Percentiles rank a stretch among this genome's conserved stretches.
These are phyloP conservation scores for Leccinum sublutescens DNA, from an alignment of 768 basidiomycete genomes.

Conservation along the genomic window DNA sequence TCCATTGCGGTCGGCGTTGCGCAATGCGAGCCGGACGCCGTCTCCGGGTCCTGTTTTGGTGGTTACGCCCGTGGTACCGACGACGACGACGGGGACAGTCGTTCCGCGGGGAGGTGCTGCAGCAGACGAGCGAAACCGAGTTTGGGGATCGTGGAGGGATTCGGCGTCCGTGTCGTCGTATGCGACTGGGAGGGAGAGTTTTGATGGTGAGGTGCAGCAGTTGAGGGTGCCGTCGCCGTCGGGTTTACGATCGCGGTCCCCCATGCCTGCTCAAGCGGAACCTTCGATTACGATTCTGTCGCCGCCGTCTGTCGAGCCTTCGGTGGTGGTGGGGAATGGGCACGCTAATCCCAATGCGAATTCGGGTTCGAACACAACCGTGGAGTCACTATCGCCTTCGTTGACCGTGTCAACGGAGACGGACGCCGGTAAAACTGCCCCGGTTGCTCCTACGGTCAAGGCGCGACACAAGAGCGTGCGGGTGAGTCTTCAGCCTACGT, in stretches of 20 bases:
- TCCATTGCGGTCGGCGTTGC: conserved; percentile 64
- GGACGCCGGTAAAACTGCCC: neutral
- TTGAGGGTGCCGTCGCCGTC: conserved; percentile 15
- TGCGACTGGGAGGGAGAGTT: conserved; percentile 60
- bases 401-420: neutral
- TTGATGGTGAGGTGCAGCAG: conserved; percentile 30
- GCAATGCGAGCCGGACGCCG: conserved; percentile 49
- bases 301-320: conserved; percentile 10
- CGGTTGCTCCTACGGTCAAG: neutral
- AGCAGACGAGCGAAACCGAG: neutral
- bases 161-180: conserved; percentile 52
- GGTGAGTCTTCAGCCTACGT: conserved; percentile 74
- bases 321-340: neutral
- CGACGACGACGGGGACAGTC: neutral
- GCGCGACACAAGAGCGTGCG: conserved; percentile 69
- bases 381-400: neutral
- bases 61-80: neutral
- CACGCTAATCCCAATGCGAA: neutral
- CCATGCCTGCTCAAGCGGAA: neutral
- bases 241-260: neutral
- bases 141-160: conserved; percentile 10
- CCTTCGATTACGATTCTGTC: conserved; percentile 13
- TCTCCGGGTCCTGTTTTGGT: conserved; percentile 35
- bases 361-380: neutral
- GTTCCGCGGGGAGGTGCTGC: neutral